phyloP scores from a whole-genome alignment of 148 eudicot genomes.

The Pharnaceum exiguum region DNA sequence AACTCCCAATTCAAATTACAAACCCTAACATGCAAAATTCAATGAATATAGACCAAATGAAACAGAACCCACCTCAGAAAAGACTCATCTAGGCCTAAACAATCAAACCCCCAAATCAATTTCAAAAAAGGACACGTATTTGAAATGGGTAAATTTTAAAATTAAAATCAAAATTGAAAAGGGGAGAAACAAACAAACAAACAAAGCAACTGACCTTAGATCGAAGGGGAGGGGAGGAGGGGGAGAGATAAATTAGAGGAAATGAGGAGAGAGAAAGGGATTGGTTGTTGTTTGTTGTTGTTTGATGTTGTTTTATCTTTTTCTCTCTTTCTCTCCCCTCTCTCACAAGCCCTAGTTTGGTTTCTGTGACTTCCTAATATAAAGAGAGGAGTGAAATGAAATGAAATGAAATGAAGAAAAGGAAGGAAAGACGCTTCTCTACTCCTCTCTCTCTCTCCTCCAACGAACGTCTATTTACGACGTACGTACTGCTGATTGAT shows the following conservation, averaged over 20 bases:
- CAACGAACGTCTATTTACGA: conserved; percentile 37
- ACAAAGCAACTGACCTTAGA: conserved; percentile 18
- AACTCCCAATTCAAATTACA: not conserved
- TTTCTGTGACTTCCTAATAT: conserved; percentile 8
- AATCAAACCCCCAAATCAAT: not conserved
- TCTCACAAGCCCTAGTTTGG: no score
- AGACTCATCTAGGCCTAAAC: not conserved
- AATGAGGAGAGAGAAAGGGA: not conserved
- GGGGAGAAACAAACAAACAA: not conserved
- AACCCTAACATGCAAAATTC: conserved; percentile 24
- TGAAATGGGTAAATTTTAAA: not conserved
- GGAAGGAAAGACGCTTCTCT: not conserved
- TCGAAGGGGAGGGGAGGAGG: conserved; percentile 20
- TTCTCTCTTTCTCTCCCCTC: not conserved
- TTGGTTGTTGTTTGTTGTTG: not conserved
- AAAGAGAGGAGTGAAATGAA: conserved; percentile 12
- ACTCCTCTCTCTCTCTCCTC: conserved; percentile 23
- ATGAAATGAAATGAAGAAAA: not conserved
- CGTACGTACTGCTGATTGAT: conserved; percentile 27
- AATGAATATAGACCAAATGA: not conserved
- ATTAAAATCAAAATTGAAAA: not conserved
- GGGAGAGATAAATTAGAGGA: conserved; percentile 10
- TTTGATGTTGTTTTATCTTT: not conserved
- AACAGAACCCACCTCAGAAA: not conserved
- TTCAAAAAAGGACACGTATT: not conserved